Percentiles rank a stretch among this genome's conserved stretches.
Conservation (phyloP, 208 protist genomes). For the Crithidia fasciculata region DNA sequence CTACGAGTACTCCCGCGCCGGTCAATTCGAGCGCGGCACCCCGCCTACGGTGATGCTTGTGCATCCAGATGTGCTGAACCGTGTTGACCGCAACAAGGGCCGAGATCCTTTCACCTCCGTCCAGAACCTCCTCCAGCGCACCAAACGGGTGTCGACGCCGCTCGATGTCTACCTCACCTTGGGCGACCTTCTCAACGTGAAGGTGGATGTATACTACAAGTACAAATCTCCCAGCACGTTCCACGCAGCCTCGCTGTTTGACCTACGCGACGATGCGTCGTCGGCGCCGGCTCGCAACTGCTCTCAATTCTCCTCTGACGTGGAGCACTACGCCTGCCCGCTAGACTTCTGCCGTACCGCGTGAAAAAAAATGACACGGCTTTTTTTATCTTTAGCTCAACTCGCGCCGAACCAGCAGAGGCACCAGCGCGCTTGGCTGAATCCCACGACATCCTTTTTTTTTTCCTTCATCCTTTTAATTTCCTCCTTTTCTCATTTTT, state of each 20-base stretch:
- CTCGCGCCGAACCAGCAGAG: too few relatives aligned
- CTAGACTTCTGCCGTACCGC: slow-evolving; percentile 13
- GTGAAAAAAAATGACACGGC: background rate
- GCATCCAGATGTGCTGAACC: slow-evolving; percentile 43
- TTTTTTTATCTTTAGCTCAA: background rate
- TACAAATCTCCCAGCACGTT: background rate
- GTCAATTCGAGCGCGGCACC: slow-evolving; percentile 59
- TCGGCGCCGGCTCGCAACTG: slow-evolving; percentile 1
- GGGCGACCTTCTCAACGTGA: slow-evolving; percentile 53
- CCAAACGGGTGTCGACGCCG: slow-evolving; percentile 40
- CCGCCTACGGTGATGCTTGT: slow-evolving; percentile 47
- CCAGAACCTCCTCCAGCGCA: slow-evolving; percentile 40
- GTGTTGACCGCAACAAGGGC: slow-evolving; percentile 50
- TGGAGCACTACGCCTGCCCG: slow-evolving; percentile 10
- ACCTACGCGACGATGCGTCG: slow-evolving; percentile 14
- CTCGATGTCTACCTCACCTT: slow-evolving; percentile 65
- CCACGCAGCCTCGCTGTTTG: slow-evolving; percentile 49
- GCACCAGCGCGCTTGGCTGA: too few relatives aligned
- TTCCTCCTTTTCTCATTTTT: too few relatives aligned
- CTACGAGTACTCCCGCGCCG: slow-evolving; percentile 51
- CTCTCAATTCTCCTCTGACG: slow-evolving; percentile 17
- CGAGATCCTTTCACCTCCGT: slow-evolving; percentile 15
- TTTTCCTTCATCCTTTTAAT: too few relatives aligned
- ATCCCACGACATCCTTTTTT: too few relatives aligned
- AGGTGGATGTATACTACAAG: slow-evolving; percentile 10